Base-by-base conservation (phyloP, 352 stramenopile genomes). In the Globisporangium iwayamae region DNA sequence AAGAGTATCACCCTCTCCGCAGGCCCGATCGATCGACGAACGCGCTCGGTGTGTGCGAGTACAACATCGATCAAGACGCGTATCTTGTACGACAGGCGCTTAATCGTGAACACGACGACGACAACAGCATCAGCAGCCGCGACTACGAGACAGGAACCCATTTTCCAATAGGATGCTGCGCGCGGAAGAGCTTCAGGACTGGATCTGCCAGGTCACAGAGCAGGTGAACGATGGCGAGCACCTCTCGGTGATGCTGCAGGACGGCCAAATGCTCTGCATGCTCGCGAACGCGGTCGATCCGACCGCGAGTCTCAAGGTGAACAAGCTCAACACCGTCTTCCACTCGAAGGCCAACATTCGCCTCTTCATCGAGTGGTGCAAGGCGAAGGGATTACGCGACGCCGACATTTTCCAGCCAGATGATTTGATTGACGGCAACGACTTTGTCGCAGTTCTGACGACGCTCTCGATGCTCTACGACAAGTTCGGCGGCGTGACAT, bases 271-370 rank as follows among this genome's bases (percentile, higher is more conserved):
- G 53, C 79, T 96, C 43, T 96, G 87, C 72, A 71, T 90, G 43
- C 75, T 96, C 39, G 87, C 86, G 22, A 96, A 96, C 65, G 76
- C 83, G 39, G 75, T 96, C 62, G 87, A 96, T 65, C 78, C 85
- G 30, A 54, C 20, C 32, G 85, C 87, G 22, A 84, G 83, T 57
- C 71, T 94, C 67, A 92, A 90, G 62, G 73, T 94, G 60, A 96
- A 94, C 72, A 91, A 90, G 62, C 82, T 96, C 63, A 94, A 89
- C 69, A 96, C 87, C 45, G 82, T 91, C 45, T 96, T 94, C 73
- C 87, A 96, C 68, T 87, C 84, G 36, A 93, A 93, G 62, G 77
- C 81, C 67, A 96, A 96, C 71, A 85, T 92, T 48, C 81, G 79
- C 16, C 74, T 90, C 38, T 96, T 96, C 60, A 71, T 88, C 45